phyloP scores from a whole-genome alignment of 1,139 yeast genomes.

The Nakaseomyces nivariensis region DNA sequence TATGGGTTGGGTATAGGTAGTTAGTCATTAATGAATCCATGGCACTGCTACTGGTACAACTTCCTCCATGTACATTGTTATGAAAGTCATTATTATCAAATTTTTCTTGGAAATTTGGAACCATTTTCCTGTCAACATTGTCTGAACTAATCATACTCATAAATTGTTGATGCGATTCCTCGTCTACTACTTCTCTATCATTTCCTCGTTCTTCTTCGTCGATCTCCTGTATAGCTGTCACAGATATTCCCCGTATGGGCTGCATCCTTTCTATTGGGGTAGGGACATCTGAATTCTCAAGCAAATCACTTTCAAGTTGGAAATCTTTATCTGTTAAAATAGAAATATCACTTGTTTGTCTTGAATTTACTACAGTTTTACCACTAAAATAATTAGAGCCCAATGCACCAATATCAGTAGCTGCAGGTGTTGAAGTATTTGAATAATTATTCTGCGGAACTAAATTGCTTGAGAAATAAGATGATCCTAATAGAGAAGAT shows the following conservation, averaged over 20 bases:
- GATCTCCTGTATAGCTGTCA: constrained; percentile 10
- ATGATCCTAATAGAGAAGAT: constrained; percentile 14
- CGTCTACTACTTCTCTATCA: not conserved
- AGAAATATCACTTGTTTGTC: constrained; percentile 4
- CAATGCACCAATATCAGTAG: constrained; percentile 4
- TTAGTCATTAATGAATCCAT: constrained; percentile 20
- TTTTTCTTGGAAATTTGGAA: not conserved
- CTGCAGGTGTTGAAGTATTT: constrained; percentile 23
- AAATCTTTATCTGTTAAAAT: constrained; percentile 1
- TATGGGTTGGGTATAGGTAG: constrained; percentile 16
- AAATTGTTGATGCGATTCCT: not conserved
- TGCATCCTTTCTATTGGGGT: constrained; percentile 8
- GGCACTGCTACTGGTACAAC: constrained; percentile 20
- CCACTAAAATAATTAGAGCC: not conserved
- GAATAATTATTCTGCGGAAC: constrained; percentile 18
- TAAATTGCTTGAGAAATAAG: constrained; percentile 14
- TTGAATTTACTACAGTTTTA: not conserved
- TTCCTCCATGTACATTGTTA: constrained; percentile 8
- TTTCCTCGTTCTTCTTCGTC: constrained; percentile 12
- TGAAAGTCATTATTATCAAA: not conserved
- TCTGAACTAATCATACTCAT: not conserved
- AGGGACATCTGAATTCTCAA: not conserved
- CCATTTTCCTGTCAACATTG: not conserved
- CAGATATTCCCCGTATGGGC: constrained; percentile 13
- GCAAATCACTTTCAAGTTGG: not conserved